Base-by-base conservation (phyloP, 208 protist species). In the Trypanosoma rangeli region DNA sequence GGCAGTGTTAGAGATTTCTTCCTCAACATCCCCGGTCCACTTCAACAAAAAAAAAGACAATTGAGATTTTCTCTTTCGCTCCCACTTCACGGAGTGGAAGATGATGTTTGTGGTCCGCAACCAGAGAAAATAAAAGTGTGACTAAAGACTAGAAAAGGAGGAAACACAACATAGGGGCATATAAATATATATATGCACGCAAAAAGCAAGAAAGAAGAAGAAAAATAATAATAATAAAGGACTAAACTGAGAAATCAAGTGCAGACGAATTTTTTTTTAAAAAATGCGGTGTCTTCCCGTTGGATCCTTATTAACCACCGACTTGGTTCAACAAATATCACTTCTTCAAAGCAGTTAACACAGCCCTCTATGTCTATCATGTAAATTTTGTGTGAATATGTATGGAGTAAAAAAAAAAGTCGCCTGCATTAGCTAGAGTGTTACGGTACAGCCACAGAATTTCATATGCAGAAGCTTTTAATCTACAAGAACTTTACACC, bases 11-110 rank as follows among this genome's bases (percentile, higher is more conserved):
- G 24, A 20, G 46, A 22, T 50, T 31, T 58, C 28, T 39, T 67
- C 71, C 53, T 70, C 50, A 35, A 12, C 42, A 18, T 46, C 15
- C 70, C 64, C 64, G 28, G 37, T 67, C 20, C 49, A 28, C 49
- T 73, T 20, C 13, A 62, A 64, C 49, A 3, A 1, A 31, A 33
- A 44, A 56, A 29, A 28, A 28, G 37, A 42, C 37, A 42, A 16
- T 50, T 50, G n/a, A n/a, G n/a, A n/a, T n/a, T 37, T 37, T 7
- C 33, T 9, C 33, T 37, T 37, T 7, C 33, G 7, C 33, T 37
- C 7, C 33, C 33, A 37, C 33, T 37, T 37, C 33, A 37, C 33
- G 2, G 33, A 37, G n/a, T n/a, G n/a, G n/a, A n/a, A n/a, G 33
- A 37, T 9, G 42, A 46, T 53, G 18, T 53, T 53, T 53, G 49